A percentile compares a stretch with the other conserved stretches of the same genome.
Conservation (phyloP, 1,284 basidiomycete species). For the Leucoagaricus sp. region DNA sequence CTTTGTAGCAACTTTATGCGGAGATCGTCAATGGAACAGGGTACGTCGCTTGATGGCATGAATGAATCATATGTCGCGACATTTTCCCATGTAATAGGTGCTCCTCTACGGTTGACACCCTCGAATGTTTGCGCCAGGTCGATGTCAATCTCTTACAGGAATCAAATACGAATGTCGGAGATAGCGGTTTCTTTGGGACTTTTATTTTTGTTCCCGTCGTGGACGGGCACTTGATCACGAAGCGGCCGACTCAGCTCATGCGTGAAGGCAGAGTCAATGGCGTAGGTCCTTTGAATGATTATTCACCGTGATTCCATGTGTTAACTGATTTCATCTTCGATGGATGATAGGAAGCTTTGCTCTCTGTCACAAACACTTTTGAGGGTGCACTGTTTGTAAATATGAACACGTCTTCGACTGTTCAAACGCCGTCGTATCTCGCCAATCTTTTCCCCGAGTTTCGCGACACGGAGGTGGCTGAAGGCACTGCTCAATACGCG, state of each 20-base stretch:
- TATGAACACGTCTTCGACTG: slow-evolving; percentile 24
- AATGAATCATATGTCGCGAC: background rate
- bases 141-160: slow-evolving; percentile 32
- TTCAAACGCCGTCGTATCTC: slow-evolving; percentile 33
- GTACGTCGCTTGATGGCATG: slow-evolving; percentile 22
- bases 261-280: slow-evolving; percentile 38
- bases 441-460: slow-evolving; percentile 40
- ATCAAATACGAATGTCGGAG: slow-evolving; percentile 36
- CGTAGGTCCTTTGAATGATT: slow-evolving; percentile 27
- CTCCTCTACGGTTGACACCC: slow-evolving; percentile 28
- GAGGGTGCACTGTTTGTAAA: slow-evolving; percentile 44
- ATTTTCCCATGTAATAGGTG: slow-evolving; percentile 32
- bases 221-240: slow-evolving; percentile 45
- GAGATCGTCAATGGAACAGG: slow-evolving; percentile 31
- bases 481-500: slow-evolving; percentile 31
- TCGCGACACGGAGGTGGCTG: slow-evolving; percentile 22
- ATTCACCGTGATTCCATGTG: background rate
- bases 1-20: slow-evolving; percentile 33
- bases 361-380: slow-evolving; percentile 38
- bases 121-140: slow-evolving; percentile 37
- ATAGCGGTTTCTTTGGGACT: slow-evolving; percentile 40
- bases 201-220: slow-evolving; percentile 44
- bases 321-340: too few species aligned
- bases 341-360: slow-evolving; percentile 27
- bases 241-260: slow-evolving; percentile 41